Conservation (phyloP, 2,329 filamentous ascomycete species). For the Gliomastix tumulicola region DNA sequence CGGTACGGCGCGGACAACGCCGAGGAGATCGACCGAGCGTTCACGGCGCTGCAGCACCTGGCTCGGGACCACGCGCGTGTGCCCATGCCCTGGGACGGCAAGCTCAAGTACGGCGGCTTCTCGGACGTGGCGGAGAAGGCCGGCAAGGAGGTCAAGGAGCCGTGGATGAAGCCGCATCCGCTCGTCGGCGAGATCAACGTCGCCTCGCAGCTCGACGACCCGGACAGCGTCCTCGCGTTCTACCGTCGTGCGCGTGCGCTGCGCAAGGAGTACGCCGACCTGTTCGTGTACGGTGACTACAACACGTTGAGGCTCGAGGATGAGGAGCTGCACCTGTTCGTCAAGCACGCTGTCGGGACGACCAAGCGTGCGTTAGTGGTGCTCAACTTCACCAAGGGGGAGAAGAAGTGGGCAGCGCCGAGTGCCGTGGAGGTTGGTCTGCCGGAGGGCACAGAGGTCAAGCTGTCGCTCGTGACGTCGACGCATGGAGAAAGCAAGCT, state of each 20-base stretch:
- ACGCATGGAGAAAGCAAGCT: no score
- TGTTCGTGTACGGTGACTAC: conserved; percentile 26
- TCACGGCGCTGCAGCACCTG: conserved; percentile 21
- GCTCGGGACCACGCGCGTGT: conserved; percentile 58
- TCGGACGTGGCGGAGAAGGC: conserved; percentile 13
- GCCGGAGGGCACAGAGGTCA: conserved; percentile 1
- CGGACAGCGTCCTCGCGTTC: conserved; percentile 11
- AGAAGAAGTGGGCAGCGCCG: conserved; percentile 16
- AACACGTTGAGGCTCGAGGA: conserved; percentile 14
- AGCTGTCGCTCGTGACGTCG: conserved; percentile 17
- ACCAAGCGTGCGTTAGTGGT: conserved; percentile 16
- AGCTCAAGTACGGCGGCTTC: conserved; percentile 21
- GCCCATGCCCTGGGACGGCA: conserved; percentile 56
- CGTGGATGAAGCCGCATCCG: conserved; percentile 8
- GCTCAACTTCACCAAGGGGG: conserved; percentile 21
- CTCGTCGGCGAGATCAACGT: conserved; percentile 7
- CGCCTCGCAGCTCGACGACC: conserved; percentile 6
- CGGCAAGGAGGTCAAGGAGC: conserved; percentile 4
- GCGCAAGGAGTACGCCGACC: conserved; percentile 19
- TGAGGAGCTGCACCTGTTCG: conserved; percentile 10
- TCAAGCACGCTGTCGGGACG: conserved; percentile 19
- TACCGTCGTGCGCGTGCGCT: conserved; percentile 21
- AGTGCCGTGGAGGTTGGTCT: conserved; percentile 13
- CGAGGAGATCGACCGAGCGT: conserved; percentile 25
- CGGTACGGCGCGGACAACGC: conserved; percentile 16